phyloP scores from a whole-genome alignment of 306 rosid genomes.

The Styphnolobium japonicum region DNA sequence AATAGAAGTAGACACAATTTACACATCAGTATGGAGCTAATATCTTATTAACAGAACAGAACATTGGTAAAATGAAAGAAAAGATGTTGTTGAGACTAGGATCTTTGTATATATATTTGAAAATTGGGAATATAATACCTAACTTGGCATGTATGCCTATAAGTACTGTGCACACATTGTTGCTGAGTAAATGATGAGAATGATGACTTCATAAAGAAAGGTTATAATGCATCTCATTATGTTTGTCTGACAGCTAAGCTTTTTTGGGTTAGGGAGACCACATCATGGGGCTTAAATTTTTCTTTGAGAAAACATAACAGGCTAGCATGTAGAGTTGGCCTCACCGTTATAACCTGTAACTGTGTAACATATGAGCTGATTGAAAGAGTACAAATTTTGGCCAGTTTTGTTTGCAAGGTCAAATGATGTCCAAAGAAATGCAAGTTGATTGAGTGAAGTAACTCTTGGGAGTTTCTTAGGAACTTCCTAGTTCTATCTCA shows the following conservation, averaged over 20 bases:
- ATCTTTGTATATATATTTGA: background rate
- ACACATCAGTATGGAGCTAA: background rate
- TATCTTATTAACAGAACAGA: background rate
- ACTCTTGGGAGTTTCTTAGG: slow-evolving; percentile 9
- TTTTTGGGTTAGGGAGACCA: background rate
- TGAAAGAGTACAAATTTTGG: background rate
- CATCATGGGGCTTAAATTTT: background rate
- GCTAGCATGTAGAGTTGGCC: background rate
- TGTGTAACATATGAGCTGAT: background rate
- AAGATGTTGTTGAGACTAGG: background rate
- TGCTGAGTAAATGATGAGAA: background rate
- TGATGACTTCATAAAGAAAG: background rate
- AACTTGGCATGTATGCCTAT: background rate
- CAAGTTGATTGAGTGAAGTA: slow-evolving; percentile 1
- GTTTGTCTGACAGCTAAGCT: background rate
- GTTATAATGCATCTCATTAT: background rate
- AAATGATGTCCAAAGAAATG: slow-evolving; percentile 24
- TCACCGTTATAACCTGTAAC: background rate
- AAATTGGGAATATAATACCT: background rate
- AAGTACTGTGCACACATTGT: background rate
- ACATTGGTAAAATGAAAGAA: background rate
- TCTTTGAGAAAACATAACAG: background rate
- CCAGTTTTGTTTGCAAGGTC: background rate
- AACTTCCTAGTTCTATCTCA: slow-evolving; percentile 15
- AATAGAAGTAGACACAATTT: background rate